Evolutionary conservation across 1,139 yeast genomes (phyloP), one percentile per base, ranked within the genome.

Genomic region (Nakaseomyces nivariensis): DNA sequence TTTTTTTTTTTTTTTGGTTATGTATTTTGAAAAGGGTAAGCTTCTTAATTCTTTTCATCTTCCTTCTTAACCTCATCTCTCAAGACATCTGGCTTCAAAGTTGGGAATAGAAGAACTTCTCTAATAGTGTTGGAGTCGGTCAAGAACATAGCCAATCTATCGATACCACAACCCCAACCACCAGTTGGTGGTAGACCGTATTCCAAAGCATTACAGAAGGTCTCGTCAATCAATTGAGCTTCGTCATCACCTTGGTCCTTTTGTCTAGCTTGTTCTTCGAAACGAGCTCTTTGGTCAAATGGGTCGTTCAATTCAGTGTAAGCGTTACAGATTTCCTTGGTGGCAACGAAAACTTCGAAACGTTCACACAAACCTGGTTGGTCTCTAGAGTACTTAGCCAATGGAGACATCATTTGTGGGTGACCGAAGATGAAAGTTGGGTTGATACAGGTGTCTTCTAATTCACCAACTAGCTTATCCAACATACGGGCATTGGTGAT

Each of bases 151-250:
- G 96, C 92, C 66, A 92, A 71, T 77, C 98, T 87, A 73, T 92
- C 98, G 62, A 92, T 89, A 79, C 98, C 98, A 75, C 96, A 85
- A 64, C 98, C 98, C 97, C 97, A 92, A 62, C 98, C 98, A 70
- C 95, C 98, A 63, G 98, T 92, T 64, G 98, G 98, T 55, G 98
- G 98, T 66, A 92, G 79, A 71, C 98, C 98, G 72, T 88, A 92
- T 75, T 92, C 98, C 67, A 92, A 80, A 57, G 98, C 97, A 65
- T 90, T 87, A 76, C 95, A 85, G 89, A 92, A 92, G 55, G 88
- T 84, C 74, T 92, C 98, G 69, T 92, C 98, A 58, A 92, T 78
- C 72, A 89, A 70, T 75, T 92, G 98, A 52, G 97, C 98, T 75
- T 92, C 98, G 66, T 92, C 98, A 67, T 92, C 98, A 77, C 98